These are phyloP conservation scores for Phlebiopsis flavidoalba DNA, from an alignment of 768 basidiomycete genomes.

Conservation along the genomic window DNA sequence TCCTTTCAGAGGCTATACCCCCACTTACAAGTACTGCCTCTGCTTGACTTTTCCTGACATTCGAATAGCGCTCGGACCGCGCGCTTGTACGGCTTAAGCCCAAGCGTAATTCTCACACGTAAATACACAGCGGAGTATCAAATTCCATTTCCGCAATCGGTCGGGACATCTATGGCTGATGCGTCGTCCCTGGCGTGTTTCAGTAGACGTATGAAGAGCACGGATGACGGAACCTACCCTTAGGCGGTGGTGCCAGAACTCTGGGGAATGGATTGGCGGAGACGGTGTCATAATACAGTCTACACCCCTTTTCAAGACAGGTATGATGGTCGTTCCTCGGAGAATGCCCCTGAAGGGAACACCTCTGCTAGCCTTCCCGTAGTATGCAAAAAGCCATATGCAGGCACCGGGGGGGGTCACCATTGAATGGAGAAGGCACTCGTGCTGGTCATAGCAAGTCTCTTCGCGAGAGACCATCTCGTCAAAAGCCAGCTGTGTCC, in stretches of 20 bases:
- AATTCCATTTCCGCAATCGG: constrained; percentile 87
- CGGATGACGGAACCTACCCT: constrained; percentile 39
- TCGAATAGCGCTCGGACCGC: background rate
- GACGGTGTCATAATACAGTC: constrained; percentile 83
- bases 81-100: constrained; percentile 46
- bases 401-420: constrained; percentile 37
- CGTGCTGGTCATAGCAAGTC: constrained; percentile 57
- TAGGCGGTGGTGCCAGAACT: constrained; percentile 88
- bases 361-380: constrained; percentile 32
- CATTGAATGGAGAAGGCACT: constrained; percentile 49
- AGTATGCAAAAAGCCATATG: constrained; percentile 68
- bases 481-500: constrained; percentile 92
- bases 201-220: background rate
- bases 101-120: constrained; percentile 88
- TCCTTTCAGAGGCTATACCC: too few species aligned
- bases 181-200: constrained; percentile 76
- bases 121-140: constrained; percentile 83
- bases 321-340: constrained; percentile 94
- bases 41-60: background rate
- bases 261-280: constrained; percentile 85
- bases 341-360: constrained; percentile 47
- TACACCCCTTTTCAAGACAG: constrained; percentile 81
- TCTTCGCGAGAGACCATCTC: constrained; percentile 68
- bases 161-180: constrained; percentile 75
- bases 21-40: constrained; percentile 25